Base-by-base conservation (phyloP, 352 stramenopile genomes). In the Blastocystis sp. region DNA sequence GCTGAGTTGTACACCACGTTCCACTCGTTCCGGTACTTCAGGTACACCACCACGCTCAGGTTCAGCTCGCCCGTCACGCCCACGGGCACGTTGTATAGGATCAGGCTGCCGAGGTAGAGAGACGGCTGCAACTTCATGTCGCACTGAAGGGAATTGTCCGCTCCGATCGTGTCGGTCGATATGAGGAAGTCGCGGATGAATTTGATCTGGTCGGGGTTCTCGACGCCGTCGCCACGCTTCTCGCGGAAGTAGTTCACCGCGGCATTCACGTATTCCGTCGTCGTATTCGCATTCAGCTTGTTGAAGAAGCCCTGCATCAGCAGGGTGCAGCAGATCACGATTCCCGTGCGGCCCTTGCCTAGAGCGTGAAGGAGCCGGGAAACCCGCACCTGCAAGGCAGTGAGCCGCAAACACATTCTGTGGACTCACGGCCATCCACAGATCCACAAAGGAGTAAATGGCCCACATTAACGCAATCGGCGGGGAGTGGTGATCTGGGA, bases 201-300 rank as follows among this genome's bases (percentile, higher is more conserved):
- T 56, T 84, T 84, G 74, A 84, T 84, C 34, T 84, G 74, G 61
- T 84, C 74, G 2, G 74, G 74, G 34, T 84, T 84, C 34, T 84
- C 74, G 34, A 84, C 74, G 10, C 74, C 74, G 38, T 84, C 74
- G 28, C 74, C 74, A 19, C 74, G 74, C 28, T 84, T 84, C 41
- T 84, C 74, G 17, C 74, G 74, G 74, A 84, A 84, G 23, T 67
- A 84, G 60, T 84, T 84, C 53, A 84, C 74, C 60, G 74, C 74
- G 21, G 74, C 74, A n/a, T 84, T 84, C 52, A 84, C 74, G 43
- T 84, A 84, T 19, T 84, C 74, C 45, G 74, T 84, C 23, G 74
- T 84, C 41, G 74, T 84, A 14, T 84, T 84, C 19, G 74, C 74
- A 7, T 84, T 67, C 53, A 84, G 61, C 61, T 84, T 84, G 40